A percentile compares a stretch with the other conserved stretches of the same genome.
These are phyloP conservation scores for Euphorbia neoarborescens DNA, from an alignment of 441 rosid genomes.

Conservation along the genomic window DNA sequence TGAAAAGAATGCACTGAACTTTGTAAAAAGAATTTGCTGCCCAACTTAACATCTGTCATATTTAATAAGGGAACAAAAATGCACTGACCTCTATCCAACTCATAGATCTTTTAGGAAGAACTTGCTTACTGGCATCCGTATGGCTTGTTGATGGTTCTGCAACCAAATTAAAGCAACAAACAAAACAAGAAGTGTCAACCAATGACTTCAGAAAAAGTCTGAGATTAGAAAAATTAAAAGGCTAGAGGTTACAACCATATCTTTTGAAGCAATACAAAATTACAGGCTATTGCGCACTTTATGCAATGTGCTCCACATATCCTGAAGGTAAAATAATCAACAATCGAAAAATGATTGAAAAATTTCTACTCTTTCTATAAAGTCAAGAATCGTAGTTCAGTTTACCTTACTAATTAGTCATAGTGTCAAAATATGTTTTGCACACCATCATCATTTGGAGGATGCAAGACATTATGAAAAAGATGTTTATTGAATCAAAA, in stretches of 20 bases:
- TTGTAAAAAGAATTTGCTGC: no score
- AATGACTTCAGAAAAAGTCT: slow-evolving; percentile 7
- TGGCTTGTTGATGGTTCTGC: slow-evolving; percentile 50
- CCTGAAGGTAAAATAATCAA: slow-evolving; percentile 47
- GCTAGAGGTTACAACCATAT: slow-evolving; percentile 22
- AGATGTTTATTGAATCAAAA: slow-evolving; percentile 90
- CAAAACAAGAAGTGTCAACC: slow-evolving; percentile 15
- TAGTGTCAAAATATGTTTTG: slow-evolving; percentile 49
- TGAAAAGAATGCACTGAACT: no score
- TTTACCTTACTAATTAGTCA: slow-evolving; percentile 74
- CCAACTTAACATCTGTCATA: no score
- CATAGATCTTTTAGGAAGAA: slow-evolving; percentile 75
- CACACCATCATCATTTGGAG: slow-evolving; percentile 81
- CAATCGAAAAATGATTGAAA: slow-evolving; percentile 23
- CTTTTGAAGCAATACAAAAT: slow-evolving; percentile 41
- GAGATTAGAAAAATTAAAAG: background rate
- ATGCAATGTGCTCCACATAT: slow-evolving; percentile 50
- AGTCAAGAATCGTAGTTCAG: slow-evolving; percentile 20
- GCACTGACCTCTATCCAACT: slow-evolving; percentile 79
- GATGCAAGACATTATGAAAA: slow-evolving; percentile 95
- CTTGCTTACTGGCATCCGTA: slow-evolving; percentile 58
- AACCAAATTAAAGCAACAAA: slow-evolving; percentile 16
- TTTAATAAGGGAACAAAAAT: slow-evolving; percentile 9
- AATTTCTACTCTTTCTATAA: slow-evolving; percentile 19
- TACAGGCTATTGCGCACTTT: slow-evolving; percentile 36